Evolutionary conservation across 768 basidiomycete genomes (phyloP).

Genomic region (Auricularia sp.): DNA sequence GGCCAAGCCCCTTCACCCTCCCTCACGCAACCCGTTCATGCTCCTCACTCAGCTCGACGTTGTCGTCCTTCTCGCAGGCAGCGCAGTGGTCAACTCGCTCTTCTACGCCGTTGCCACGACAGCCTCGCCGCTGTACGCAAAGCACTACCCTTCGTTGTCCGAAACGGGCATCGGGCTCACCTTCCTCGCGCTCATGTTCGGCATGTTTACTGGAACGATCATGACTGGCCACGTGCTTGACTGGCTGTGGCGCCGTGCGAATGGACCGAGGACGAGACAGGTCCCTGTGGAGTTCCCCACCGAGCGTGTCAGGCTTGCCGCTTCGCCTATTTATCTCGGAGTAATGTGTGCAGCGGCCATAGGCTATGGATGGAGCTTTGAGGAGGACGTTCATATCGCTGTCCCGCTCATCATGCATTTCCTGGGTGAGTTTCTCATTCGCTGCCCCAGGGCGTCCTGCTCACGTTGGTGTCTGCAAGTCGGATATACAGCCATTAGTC

Average conservation of each 20-base stretch:
- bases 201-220: conserved; percentile 50
- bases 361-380: conserved; percentile 19
- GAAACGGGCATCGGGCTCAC: conserved; percentile 66
- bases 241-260: background rate
- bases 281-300: conserved; percentile 13
- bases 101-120: conserved; percentile 54
- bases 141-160: conserved; percentile 46
- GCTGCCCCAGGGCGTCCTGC: background rate
- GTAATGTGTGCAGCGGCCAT: conserved; percentile 9
- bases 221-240: conserved; percentile 56
- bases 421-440: conserved; percentile 7
- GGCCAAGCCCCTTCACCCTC: conserved; percentile 20
- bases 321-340: conserved; percentile 10
- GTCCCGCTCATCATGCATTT: conserved; percentile 21
- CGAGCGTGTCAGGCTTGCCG: conserved; percentile 18
- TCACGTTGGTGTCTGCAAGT: conserved; percentile 25
- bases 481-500: conserved; percentile 32
- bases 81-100: conserved; percentile 41
- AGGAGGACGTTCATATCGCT: conserved; percentile 11
- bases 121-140: conserved; percentile 49
- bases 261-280: conserved; percentile 5
- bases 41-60: conserved; percentile 49
- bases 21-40: conserved; percentile 43
- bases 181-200: conserved; percentile 69
- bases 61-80: conserved; percentile 40